phyloP scores from a whole-genome alignment of 1,284 basidiomycete genomes.

The Cryptococcus sp. region DNA sequence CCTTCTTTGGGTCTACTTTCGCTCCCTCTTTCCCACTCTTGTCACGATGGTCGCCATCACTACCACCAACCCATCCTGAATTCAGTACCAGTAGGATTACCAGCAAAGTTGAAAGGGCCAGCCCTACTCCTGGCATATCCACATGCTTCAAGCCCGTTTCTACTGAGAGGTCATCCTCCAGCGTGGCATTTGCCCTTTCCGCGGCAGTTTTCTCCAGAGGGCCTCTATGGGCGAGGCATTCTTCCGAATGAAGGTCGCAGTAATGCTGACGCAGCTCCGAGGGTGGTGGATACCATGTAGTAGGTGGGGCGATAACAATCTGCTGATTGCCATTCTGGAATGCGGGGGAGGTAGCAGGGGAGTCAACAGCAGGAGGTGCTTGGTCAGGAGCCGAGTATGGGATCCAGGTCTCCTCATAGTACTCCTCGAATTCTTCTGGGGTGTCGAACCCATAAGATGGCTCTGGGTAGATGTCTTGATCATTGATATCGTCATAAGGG shows the following conservation, averaged over 20 bases:
- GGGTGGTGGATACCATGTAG: conserved; percentile 14
- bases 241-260: conserved; percentile 20
- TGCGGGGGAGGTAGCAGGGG: too few species aligned
- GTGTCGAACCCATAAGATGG: not conserved
- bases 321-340: conserved; percentile 15
- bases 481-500: conserved; percentile 8
- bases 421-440: conserved; percentile 7
- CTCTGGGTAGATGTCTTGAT: conserved; percentile 10
- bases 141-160: conserved; percentile 14
- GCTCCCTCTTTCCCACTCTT: not conserved
- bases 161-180: conserved; percentile 7
- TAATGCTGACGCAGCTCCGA: conserved; percentile 15
- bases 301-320: conserved; percentile 14
- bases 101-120: conserved; percentile 21
- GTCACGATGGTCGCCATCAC: not conserved
- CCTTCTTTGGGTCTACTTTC: not conserved
- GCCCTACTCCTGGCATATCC: conserved; percentile 17
- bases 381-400: conserved; percentile 5
- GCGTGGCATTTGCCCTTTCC: conserved; percentile 3
- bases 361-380: not conserved
- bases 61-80: conserved; percentile 13
- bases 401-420: conserved; percentile 11
- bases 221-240: conserved; percentile 3
- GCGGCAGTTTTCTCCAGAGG: conserved; percentile 8
- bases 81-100: conserved; percentile 23